phyloP scores from a whole-genome alignment of 768 basidiomycete genomes.

The Boletus rubropictus region DNA sequence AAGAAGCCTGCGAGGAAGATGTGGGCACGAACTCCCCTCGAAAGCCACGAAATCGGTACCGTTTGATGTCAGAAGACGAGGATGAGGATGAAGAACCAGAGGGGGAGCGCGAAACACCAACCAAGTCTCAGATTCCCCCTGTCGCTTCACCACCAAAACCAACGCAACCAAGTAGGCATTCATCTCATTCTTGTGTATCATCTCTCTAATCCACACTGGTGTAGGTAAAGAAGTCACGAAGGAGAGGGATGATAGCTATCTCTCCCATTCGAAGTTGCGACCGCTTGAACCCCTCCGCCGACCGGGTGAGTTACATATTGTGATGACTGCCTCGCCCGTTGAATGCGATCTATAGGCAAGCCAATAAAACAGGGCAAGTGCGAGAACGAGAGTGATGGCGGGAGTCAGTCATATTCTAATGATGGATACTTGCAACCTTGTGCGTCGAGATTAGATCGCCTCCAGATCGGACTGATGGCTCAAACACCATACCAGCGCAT shows the following conservation, averaged over 20 bases:
- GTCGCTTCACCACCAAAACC: slow-evolving; percentile 4
- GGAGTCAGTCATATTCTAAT: neutral
- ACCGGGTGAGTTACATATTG: slow-evolving; percentile 3
- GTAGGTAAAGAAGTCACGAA: slow-evolving; percentile 3
- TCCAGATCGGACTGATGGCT: neutral
- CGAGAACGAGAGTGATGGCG: neutral
- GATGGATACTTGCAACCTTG: slow-evolving; percentile 2
- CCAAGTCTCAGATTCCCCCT: neutral
- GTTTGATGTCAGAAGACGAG: slow-evolving; percentile 9
- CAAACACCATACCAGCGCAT: neutral
- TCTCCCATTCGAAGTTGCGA: neutral
- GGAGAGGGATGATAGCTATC: neutral
- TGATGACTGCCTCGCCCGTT: neutral
- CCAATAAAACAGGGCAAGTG: slow-evolving; percentile 17
- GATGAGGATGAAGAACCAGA: slow-evolving; percentile 3
- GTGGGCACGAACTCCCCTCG: neutral
- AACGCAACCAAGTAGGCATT: slow-evolving; percentile 1
- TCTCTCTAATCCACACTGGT: neutral
- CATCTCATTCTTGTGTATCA: neutral
- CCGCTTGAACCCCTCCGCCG: neutral
- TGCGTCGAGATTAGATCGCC: slow-evolving; percentile 3
- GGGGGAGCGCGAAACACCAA: neutral
- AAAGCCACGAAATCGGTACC: slow-evolving; percentile 5
- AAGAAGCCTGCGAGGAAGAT: slow-evolving; percentile 9
- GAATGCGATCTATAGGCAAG: slow-evolving; percentile 4